These are phyloP conservation scores for Sarcomyxa edulis DNA, from an alignment of 768 basidiomycete species.

Conservation along the genomic window DNA sequence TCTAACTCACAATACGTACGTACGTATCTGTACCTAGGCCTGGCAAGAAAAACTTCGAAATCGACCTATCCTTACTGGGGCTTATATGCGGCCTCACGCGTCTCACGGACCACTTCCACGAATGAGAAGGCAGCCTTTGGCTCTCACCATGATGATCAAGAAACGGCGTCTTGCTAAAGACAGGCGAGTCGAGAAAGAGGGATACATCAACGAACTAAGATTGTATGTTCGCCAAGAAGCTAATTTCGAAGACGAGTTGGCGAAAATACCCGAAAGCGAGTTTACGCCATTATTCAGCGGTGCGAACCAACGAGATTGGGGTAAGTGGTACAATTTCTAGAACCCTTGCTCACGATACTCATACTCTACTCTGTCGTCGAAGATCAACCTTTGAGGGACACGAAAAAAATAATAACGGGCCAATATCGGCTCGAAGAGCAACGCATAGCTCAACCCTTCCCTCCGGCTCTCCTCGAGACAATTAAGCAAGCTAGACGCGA, in stretches of 20 bases:
- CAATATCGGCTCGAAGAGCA: slow-evolving; percentile 38
- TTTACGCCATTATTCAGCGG: no score
- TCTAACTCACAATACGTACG: slow-evolving; percentile 1
- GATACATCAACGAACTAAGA: slow-evolving; percentile 22
- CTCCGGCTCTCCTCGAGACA: slow-evolving; percentile 41
- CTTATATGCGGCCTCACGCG: slow-evolving; percentile 56
- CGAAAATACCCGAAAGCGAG: slow-evolving; percentile 2
- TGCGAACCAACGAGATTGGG: no score
- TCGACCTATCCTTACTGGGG: slow-evolving; percentile 69
- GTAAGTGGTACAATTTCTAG: no score
- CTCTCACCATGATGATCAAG: slow-evolving; percentile 67
- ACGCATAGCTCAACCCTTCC: slow-evolving; percentile 37
- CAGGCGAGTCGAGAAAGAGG: slow-evolving; percentile 33
- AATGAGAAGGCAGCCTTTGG: slow-evolving; percentile 70
- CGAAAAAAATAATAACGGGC: slow-evolving; percentile 23
- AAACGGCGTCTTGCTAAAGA: slow-evolving; percentile 32
- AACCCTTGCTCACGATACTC: no score
- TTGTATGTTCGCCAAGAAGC: slow-evolving; percentile 28
- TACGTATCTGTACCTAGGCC: slow-evolving; percentile 45
- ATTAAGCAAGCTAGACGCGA: slow-evolving; percentile 54
- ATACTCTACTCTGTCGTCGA: slow-evolving; percentile 1
- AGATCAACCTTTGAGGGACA: slow-evolving; percentile 33
- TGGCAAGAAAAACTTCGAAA: slow-evolving; percentile 49
- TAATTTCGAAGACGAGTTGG: slow-evolving; percentile 27
- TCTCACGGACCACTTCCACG: slow-evolving; percentile 73